Base-by-base conservation (phyloP, 192 early-diverging fungal genomes). In the Radiomyces spectabilis region DNA sequence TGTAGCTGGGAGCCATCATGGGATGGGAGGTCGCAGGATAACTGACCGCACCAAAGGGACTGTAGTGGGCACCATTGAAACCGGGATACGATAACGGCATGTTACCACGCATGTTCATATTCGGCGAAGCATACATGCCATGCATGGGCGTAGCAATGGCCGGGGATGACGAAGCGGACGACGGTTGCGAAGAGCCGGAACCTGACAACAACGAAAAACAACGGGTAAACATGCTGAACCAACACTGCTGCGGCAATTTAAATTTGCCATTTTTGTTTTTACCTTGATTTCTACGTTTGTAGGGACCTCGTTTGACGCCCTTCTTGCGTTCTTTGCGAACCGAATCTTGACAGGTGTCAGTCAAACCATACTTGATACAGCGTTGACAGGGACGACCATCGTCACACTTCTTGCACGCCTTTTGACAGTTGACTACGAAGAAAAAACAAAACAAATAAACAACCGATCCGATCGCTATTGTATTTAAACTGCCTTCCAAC, bases 331-430 rank as follows among this genome's bases (percentile, higher is more conserved):
- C 83, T 63, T 90, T 91, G 40, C 91, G 77, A 25, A 76, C 73
- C 2, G 88, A 90, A 65, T 90, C 81, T 1, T 73, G 69, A 55
- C 89, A 92, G 5, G 82, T 72, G 12, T 75, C 79, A 0, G 69
- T 73, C 8, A 92, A 56, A n/a, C 76, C 75, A 51, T 84, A 83
- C 57, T 84, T 83, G 51, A 85, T 65, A 62, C 93, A 95, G 1
- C 93, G 80, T 61, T 71, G 61, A 53, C 93, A 95, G 5, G 93
- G 93, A 30, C 93, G 61, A n/a, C 66, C 82, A 39, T 84, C 81
- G 42, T 89, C 90, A 63, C 93, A 95, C 63, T 92, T 95, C 71
- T 95, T 95, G 71, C 90, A 91, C 0, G 89, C 83, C 29, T 84
- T 82, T 70, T 89, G 86, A 53, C 93, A 95, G 47, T 93, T 87